phyloP scores from a whole-genome alignment of 139 green algal genomes.

The Chlorella sp. region DNA sequence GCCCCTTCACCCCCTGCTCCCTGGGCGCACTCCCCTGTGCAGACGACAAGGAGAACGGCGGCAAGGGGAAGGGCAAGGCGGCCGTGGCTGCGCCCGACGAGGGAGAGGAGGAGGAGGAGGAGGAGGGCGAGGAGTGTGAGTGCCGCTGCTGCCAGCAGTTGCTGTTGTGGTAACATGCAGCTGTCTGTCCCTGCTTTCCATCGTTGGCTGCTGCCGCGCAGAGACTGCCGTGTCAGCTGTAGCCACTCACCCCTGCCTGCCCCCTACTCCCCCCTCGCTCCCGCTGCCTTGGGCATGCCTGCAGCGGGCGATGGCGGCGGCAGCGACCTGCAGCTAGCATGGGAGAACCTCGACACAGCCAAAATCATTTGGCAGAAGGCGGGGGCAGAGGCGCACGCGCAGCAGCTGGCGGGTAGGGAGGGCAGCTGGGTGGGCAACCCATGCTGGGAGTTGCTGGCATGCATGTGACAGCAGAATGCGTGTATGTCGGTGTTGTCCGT shows the following conservation, averaged over 20 bases:
- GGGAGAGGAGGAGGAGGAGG: conserved; percentile 35
- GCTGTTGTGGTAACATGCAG: not conserved
- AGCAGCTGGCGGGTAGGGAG: conserved; percentile 59
- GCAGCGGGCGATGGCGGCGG: conserved; percentile 1
- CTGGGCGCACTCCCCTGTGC: not conserved
- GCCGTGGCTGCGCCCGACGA: conserved; percentile 17
- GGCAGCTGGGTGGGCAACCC: not conserved
- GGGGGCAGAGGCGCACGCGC: conserved; percentile 10
- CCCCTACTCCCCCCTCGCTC: not conserved
- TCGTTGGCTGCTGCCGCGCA: not conserved
- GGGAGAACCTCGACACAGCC: conserved; percentile 70
- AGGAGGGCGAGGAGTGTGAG: conserved; percentile 50
- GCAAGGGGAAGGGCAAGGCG: conserved; percentile 56
- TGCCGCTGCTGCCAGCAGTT: not conserved
- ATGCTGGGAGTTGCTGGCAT: not conserved
- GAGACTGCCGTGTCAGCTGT: not conserved
- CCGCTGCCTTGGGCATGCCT: not conserved
- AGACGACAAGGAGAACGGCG: conserved; percentile 44
- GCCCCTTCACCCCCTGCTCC: not conserved
- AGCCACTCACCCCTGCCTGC: not conserved
- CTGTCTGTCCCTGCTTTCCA: not conserved
- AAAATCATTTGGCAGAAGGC: conserved; percentile 54
- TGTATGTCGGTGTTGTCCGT: too few relatives aligned
- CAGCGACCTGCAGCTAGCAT: conserved; percentile 78
- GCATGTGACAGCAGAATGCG: too few relatives aligned